A percentile compares a stretch with the other conserved stretches of the same genome.
phyloP scores from a whole-genome alignment of 208 protist genomes.

The Acanthamoeba quina region DNA sequence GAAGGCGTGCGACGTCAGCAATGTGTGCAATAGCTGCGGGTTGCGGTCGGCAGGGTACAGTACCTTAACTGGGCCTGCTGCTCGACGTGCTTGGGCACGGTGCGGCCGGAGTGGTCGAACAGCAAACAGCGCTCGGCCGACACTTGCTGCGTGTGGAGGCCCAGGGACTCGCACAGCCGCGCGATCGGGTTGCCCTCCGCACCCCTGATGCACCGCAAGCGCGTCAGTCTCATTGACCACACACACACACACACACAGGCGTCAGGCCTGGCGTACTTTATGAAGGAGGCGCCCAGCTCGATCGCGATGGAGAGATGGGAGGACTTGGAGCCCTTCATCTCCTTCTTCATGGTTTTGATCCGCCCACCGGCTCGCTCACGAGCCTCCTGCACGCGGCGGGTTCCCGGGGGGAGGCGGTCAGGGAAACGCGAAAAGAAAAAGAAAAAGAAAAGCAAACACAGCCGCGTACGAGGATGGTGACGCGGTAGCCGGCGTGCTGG shows the following conservation, averaged over 20 bases:
- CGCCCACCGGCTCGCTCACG: not conserved
- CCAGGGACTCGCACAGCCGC: not conserved
- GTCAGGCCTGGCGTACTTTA: not conserved
- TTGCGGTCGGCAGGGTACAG: not conserved
- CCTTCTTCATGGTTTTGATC: slow-evolving; percentile 38
- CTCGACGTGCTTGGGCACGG: not conserved
- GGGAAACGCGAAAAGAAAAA: no score
- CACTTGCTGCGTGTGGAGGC: not conserved
- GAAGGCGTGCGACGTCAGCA: not conserved
- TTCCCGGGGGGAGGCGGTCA: no score
- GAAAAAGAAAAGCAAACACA: no score
- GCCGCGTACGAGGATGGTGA: slow-evolving; percentile 56
- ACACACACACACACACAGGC: not conserved
- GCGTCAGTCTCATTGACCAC: no score
- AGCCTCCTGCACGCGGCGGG: not conserved
- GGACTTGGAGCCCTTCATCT: slow-evolving; percentile 50
- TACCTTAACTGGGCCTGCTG: not conserved
- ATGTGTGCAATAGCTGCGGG: no score
- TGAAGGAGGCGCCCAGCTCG: slow-evolving; percentile 20
- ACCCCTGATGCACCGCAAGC: not conserved
- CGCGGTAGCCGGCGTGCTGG: not conserved
- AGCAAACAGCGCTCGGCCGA: not conserved
- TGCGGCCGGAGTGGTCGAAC: not conserved
- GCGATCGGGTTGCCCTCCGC: slow-evolving; percentile 6
- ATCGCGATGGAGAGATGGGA: slow-evolving; percentile 15